Conservation (phyloP, 768 basidiomycete genomes). For the Clitopilus passeckerianus region DNA sequence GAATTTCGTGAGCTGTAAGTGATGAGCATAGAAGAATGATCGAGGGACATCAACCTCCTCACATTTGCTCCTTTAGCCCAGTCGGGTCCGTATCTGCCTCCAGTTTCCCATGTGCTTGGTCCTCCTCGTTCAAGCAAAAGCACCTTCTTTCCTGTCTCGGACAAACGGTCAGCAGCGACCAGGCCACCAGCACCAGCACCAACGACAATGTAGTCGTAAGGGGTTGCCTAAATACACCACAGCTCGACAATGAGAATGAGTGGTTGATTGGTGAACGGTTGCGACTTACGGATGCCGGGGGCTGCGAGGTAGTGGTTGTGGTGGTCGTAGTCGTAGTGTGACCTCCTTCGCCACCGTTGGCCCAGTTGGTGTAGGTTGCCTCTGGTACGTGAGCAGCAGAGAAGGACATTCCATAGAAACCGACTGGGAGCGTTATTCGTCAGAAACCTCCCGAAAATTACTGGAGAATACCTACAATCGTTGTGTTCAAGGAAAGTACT, state of each 20-base stretch:
- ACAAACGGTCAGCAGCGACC: slow-evolving; percentile 52
- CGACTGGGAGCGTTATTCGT: slow-evolving; percentile 30
- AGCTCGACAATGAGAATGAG: neutral
- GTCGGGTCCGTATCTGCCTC: slow-evolving; percentile 48
- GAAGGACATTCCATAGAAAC: slow-evolving; percentile 53
- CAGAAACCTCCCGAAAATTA: neutral
- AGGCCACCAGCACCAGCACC: slow-evolving; percentile 58
- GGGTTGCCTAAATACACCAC: slow-evolving; percentile 28
- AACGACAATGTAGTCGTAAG: slow-evolving; percentile 52
- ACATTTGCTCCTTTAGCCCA: slow-evolving; percentile 47
- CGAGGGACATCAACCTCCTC: slow-evolving; percentile 6
- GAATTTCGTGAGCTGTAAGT: slow-evolving; percentile 52
- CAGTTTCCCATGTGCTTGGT: slow-evolving; percentile 53
- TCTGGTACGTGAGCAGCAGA: slow-evolving; percentile 40
- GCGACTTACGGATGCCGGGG: slow-evolving; percentile 16
- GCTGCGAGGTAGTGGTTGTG: slow-evolving; percentile 29
- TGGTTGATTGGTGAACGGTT: neutral
- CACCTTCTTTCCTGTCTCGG: slow-evolving; percentile 60
- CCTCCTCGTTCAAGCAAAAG: slow-evolving; percentile 61
- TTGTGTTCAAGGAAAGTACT: slow-evolving; percentile 53
- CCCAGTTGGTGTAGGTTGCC: slow-evolving; percentile 43
- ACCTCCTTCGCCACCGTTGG: slow-evolving; percentile 41
- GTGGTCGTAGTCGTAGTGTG: slow-evolving; percentile 25
- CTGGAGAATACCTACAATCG: slow-evolving; percentile 37
- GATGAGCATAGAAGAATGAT: neutral